Evolutionary conservation across 768 basidiomycete species (phyloP), one percentile per base, ranked within the genome.

Genomic region (Terana coerulea): DNA sequence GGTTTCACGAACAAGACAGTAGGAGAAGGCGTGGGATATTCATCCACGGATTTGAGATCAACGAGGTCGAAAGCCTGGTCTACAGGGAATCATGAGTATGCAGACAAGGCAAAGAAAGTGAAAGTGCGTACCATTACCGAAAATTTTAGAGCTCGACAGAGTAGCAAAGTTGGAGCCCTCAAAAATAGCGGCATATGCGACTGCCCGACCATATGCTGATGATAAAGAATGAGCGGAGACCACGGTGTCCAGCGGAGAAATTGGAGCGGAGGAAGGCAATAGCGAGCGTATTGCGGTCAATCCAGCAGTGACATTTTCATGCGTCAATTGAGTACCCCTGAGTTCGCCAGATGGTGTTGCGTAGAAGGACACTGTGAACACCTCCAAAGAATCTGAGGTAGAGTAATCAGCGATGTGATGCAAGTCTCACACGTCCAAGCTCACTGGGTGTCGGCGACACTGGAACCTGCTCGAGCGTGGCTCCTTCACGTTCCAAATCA

Each of bases 261-360:
- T 59, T 11, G 80, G 72, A 59, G 82, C 81, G 21, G 87, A 79
- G 9, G 82, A 71, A 2, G 94, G 92, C 58, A 95, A 80, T 19
- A 94, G 64, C 4, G 83, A 79, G 30, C 88, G 83, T 21, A 82
- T 72, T 3, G 87, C 88, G 0, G 91, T 82, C n/a, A 94, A 86
- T 29, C 91, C 94, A 3, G 94, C 90, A 2, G 91, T 95, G 52
- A 95, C 63, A 57, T 92, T 93, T 65, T 88, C 78, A 64, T 93
- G 90, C 0, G 90, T 90, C 28, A 94, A 69, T 53, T 83, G 82
- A 7, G 77, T 78, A 21, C 78, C 85, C 50, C 77, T 78, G 7
- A 86, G 63, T 33, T 75, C 71, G 29, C 85, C 79, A 17, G 74
- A 68, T 17, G 75, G 59, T 1, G 74, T 72, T 58, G 75, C 70